A percentile compares a stretch with the other conserved stretches of the same genome.
Conservation (phyloP, 176 grass and related monocot species). For the Metroxylon sagu region DNA sequence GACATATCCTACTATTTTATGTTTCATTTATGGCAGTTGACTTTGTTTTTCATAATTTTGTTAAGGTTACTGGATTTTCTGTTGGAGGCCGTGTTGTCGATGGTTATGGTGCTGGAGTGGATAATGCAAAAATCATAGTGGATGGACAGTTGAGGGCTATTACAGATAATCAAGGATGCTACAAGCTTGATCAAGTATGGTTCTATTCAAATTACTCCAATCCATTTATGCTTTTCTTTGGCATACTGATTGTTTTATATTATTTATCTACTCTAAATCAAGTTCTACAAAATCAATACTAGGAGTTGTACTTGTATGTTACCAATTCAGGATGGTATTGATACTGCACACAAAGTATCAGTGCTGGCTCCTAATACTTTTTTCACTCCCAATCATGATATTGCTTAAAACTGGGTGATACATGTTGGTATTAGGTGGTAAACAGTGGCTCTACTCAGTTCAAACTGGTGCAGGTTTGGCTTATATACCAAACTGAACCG, state of each 20-base stretch:
- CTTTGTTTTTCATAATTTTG: background rate
- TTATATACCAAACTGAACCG: too few species aligned
- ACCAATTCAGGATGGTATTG: too few species aligned
- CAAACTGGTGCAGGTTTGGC: too few species aligned
- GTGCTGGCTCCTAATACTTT: too few species aligned
- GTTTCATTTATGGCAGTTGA: background rate
- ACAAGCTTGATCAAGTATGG: slow-evolving; percentile 97
- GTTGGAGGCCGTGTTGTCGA: slow-evolving; percentile 78
- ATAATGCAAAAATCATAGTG: slow-evolving; percentile 68
- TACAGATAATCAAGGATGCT: slow-evolving; percentile 71
- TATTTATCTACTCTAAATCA: slow-evolving; percentile 3
- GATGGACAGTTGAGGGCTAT: slow-evolving; percentile 67
- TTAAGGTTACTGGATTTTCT: slow-evolving; percentile 96
- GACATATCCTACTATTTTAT: background rate
- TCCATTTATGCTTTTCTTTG: slow-evolving; percentile 3
- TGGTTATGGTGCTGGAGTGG: slow-evolving; percentile 55
- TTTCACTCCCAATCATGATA: too few species aligned
- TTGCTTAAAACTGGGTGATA: too few species aligned
- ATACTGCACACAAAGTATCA: too few species aligned
- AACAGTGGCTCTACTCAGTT: too few species aligned
- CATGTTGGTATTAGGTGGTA: too few species aligned
- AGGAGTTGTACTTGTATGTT: too few species aligned
- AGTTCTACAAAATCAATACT: too few species aligned
- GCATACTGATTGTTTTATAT: slow-evolving; percentile 7
- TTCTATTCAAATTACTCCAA: slow-evolving; percentile 1